Evolutionary conservation across 108 stramenopile genomes (phyloP).

Genomic region (Cyclotella choctawhatcheeana): DNA sequence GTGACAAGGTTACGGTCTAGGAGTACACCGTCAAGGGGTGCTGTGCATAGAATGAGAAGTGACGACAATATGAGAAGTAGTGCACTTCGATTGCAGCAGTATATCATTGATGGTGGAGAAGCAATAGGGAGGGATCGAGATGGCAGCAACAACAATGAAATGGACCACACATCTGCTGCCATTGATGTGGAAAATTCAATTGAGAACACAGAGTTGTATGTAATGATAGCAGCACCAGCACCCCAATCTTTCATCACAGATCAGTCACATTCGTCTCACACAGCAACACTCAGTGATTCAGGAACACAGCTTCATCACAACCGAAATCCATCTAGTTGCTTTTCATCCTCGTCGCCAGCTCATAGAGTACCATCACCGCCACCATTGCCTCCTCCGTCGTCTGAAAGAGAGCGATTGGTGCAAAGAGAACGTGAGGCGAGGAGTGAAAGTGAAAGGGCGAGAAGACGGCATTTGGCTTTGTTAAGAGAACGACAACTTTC

Average conservation of each 20-base stretch:
- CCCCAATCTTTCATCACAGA: neutral
- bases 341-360: neutral
- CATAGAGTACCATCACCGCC: conserved; percentile 14
- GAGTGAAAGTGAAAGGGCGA: conserved; percentile 72
- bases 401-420: conserved; percentile 76
- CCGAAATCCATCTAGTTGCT: neutral
- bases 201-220: neutral
- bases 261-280: neutral
- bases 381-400: conserved; percentile 54
- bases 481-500: conserved; percentile 17
- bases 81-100: neutral
- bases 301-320: neutral
- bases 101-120: neutral
- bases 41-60: neutral
- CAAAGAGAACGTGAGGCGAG: conserved; percentile 78
- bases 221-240: neutral
- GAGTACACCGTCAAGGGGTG: conserved; percentile 40
- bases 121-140: neutral
- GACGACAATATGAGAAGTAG: neutral
- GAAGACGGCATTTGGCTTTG: conserved; percentile 79
- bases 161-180: neutral
- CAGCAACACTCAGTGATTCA: neutral
- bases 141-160: neutral
- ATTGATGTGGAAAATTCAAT: too few relatives aligned
- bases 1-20: conserved; percentile 26